Percentiles rank a stretch among this genome's conserved stretches.
phyloP scores from a whole-genome alignment of 2,329 filamentous ascomycete species.

The Byssothecium circinans region DNA sequence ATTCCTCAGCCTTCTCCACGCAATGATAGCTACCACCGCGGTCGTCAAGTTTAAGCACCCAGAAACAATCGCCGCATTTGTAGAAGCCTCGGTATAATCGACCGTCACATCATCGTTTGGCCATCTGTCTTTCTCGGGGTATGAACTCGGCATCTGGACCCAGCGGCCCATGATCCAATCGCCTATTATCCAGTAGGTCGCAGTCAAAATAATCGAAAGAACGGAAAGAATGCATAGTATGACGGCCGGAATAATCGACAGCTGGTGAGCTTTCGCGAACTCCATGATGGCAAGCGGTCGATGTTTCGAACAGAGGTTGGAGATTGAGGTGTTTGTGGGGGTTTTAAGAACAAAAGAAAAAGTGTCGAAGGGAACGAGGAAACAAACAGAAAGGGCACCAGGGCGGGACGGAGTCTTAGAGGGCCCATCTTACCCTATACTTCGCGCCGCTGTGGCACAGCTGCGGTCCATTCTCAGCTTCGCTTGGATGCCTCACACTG shows the following conservation, averaged over 20 bases:
- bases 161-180: conserved; percentile 30
- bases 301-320: not conserved
- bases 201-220: conserved; percentile 30
- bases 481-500: not conserved
- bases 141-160: conserved; percentile 19
- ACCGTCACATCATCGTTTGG: conserved; percentile 29
- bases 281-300: conserved; percentile 11
- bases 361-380: not conserved
- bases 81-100: conserved; percentile 25
- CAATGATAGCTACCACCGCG: conserved; percentile 25
- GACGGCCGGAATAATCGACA: conserved; percentile 26
- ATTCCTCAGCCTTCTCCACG: conserved; percentile 26
- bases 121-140: conserved; percentile 20
- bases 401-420: not conserved
- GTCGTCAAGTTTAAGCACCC: conserved; percentile 29
- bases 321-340: not conserved
- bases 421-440: not conserved
- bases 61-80: conserved; percentile 31
- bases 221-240: conserved; percentile 32
- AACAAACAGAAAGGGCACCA: not conserved
- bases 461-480: not conserved
- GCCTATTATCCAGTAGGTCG: conserved; percentile 34
- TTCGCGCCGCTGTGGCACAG: no score
- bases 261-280: conserved; percentile 24
- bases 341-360: not conserved